These are phyloP conservation scores for Aspergillus saccharolyticus DNA, from an alignment of 495 filamentous ascomycete species.

Conservation along the genomic window DNA sequence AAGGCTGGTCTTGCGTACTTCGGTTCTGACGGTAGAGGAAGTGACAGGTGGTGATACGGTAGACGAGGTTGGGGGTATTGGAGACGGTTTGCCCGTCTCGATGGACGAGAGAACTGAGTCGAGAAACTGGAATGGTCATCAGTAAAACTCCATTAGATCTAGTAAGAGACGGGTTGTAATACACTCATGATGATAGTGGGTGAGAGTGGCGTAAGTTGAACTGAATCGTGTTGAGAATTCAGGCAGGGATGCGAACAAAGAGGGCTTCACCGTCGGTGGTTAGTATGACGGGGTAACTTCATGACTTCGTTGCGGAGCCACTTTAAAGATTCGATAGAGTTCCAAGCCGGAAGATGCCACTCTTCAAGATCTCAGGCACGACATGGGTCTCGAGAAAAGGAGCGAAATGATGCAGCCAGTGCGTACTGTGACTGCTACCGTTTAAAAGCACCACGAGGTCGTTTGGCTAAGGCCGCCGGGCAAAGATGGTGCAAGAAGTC, in stretches of 20 bases:
- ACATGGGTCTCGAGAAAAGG: neutral
- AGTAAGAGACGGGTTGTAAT: constrained; percentile 16
- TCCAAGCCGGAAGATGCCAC: constrained; percentile 17
- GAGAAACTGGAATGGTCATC: constrained; percentile 43
- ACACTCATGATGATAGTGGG: constrained; percentile 52
- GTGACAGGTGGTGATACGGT: constrained; percentile 27
- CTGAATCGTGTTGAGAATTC: constrained; percentile 1
- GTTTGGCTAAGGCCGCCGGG: constrained; percentile 32
- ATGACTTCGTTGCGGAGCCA: constrained; percentile 39
- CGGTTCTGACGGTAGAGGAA: constrained; percentile 24
- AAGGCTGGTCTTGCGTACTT: constrained; percentile 21
- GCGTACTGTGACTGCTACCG: neutral
- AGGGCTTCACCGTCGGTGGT: constrained; percentile 42
- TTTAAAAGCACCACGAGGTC: constrained; percentile 25
- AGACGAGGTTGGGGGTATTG: constrained; percentile 22
- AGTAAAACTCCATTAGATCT: constrained; percentile 14
- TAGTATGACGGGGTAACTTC: constrained; percentile 41
- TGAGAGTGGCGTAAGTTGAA: neutral
- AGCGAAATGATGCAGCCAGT: neutral
- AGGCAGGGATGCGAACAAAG: constrained; percentile 13
- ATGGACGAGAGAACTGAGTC: constrained; percentile 55
- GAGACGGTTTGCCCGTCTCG: constrained; percentile 40
- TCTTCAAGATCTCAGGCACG: constrained; percentile 6
- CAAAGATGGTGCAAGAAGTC: constrained; percentile 10
- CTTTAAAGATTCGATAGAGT: constrained; percentile 20